Base-by-base conservation (phyloP, 2,329 filamentous ascomycete genomes). In the Xylariomycetidae sp. region DNA sequence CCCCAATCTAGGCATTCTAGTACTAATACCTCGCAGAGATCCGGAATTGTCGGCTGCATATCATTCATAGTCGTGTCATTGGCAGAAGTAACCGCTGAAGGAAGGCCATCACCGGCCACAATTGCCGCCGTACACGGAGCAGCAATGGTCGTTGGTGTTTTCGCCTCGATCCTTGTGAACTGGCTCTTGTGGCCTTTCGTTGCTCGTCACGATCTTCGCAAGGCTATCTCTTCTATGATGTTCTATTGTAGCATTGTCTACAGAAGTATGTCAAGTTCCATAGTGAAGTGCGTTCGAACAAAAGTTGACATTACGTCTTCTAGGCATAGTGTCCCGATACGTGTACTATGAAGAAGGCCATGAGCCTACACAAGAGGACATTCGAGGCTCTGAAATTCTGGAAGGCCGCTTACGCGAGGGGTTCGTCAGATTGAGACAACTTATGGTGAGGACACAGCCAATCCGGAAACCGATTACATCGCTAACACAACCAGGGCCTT, bases 141-240 rank as follows among this genome's bases (percentile, higher is more conserved):
- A 3, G 63, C 69, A 0, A 70, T 80, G 38, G 57, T 77, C 3
- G 51, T 76, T 15, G 75, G 74, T 3, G 68, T 74, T 3, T 59
- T 72, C 1, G 62, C 68, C 2, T 72, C 74, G 1, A 61, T 78
- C 9, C 40, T 74, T 1, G 65, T 77, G 11, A 79, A 77, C 42
- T 79, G 73, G 74, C 46, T 74, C 10, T 55, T 80, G 4, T 80
- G 75, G 75, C 75, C 75, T 3, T 80, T 80, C 41, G 64, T 79
- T 5, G 74, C 75, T 9, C 63, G 75, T 10, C 74, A 77, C 44
- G 74, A 78, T 48, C 61, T 80, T 11, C 59, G 74, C 15, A 71
- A 69, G 37, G 72, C 71, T 0, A 50, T 77, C 2, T 72, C 73
- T 1, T 61, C 66, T 3, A 78, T 75, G 70, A 59, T 79, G 43